Conservation (phyloP, 2,329 filamentous ascomycete species). For the Aspergillus aculeatinus region DNA sequence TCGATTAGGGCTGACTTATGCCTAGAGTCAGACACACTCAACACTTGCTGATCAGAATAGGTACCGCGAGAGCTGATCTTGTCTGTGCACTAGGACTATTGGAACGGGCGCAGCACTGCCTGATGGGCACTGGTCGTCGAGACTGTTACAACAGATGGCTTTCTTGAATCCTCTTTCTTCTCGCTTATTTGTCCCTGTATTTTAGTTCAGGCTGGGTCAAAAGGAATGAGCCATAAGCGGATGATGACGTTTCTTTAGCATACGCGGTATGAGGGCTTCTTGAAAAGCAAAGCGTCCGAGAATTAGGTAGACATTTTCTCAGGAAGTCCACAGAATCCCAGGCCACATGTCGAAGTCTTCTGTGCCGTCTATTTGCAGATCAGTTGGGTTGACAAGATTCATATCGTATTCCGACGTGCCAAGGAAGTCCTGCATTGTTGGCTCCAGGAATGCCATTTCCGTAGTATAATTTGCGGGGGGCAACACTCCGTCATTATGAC, state of each 20-base stretch:
- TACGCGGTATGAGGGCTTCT: not conserved
- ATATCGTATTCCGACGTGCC: constrained; percentile 22
- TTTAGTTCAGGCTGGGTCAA: not conserved
- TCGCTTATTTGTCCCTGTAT: no score
- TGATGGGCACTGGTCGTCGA: no score
- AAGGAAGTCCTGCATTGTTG: constrained; percentile 27
- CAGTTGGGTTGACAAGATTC: constrained; percentile 11
- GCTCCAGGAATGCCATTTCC: constrained; percentile 26
- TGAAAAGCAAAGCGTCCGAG: no score
- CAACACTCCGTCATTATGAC: constrained; percentile 3
- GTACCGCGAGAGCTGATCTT: no score
- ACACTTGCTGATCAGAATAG: no score
- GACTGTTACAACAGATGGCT: no score
- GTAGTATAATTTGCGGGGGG: constrained; percentile 19
- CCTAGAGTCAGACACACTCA: no score
- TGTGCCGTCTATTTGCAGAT: constrained; percentile 7
- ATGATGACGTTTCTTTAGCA: not conserved
- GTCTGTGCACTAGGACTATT: no score
- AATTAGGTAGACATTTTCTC: not conserved
- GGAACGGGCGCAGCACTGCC: no score
- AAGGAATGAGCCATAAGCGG: not conserved
- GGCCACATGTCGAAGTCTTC: constrained; percentile 8
- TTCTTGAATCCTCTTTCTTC: no score
- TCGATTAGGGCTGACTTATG: no score
- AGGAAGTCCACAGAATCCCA: constrained; percentile 10